Evolutionary conservation across 768 basidiomycete genomes (phyloP), one percentile per base, ranked within the genome.

Genomic region (Psilocybe cubensis): DNA sequence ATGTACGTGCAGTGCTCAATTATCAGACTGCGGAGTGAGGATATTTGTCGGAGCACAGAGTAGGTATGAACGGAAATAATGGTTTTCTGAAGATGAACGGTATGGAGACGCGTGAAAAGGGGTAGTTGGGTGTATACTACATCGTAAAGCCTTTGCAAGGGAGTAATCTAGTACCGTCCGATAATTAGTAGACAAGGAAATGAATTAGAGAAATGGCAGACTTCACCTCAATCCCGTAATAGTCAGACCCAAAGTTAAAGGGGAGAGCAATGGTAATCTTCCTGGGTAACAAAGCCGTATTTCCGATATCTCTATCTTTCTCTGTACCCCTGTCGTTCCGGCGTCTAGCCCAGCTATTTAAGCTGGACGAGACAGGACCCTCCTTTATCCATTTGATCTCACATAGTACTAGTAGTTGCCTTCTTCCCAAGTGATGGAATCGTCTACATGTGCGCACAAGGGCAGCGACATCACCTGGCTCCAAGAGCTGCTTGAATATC

Each of bases 51-150:
- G 10, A 71, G 44, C 11, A 70, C 60, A 2, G 59, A 62, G 58
- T 72, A 72, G 11, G 63, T 47, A 23, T 66, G 58, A 1, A 68
- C 66, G 3, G 71, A 68, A 24, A 72, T 53, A 3, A 60, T 54
- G 11, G 69, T 71, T 12, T 58, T 58, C 14, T 53, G 43, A 28
- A 72, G 58, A 8, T 63, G 54, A 41, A 72, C 59, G 28, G 68
- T 66, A 10, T 63, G 54, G 1, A 72, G 59, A 44, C 56, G 61
- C 23, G 64, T 58, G 46, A 72, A 72, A 10, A 35, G 54, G 5
- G 61, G 59, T 0, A 72, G 48, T 24, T 67, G 68, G 12, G 56
- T 52, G 35, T 63, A 53, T 4, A 68, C 62, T 7, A 52, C 38
- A 40, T 70, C 68, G 56, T 70, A 65, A 12, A 70, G 59, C 14